A percentile compares a stretch with the other conserved stretches of the same genome.
Conservation (phyloP, 306 rosid genomes). For the Vachellia collinsii region DNA sequence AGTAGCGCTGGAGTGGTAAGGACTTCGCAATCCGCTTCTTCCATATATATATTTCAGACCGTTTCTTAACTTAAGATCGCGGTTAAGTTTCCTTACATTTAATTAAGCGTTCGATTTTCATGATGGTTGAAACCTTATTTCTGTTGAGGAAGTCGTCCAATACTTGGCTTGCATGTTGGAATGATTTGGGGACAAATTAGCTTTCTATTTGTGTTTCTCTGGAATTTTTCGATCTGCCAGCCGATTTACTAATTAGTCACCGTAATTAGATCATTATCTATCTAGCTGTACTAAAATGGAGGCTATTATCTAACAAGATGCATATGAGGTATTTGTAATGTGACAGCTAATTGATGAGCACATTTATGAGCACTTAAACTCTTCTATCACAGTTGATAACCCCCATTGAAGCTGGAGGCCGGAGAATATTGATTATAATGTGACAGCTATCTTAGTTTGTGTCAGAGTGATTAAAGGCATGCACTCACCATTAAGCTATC, state of each 20-base stretch:
- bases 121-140: not conserved
- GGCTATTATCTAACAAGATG: not conserved
- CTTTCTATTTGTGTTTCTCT: not conserved
- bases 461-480: not conserved
- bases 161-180: not conserved
- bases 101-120: not conserved
- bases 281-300: not conserved
- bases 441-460: conserved; percentile 20
- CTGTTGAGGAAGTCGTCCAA: not conserved
- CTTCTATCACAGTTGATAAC: too few relatives aligned
- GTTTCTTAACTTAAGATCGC: not conserved
- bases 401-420: not conserved
- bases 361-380: too few relatives aligned
- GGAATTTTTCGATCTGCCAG: not conserved
- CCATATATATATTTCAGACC: not conserved
- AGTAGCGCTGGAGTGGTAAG: conserved; percentile 69
- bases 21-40: not conserved
- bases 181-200: not conserved
- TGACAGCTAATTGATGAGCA: too few relatives aligned
- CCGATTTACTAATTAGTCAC: not conserved
- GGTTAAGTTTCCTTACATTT: not conserved
- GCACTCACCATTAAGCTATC: conserved; percentile 16
- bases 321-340: not conserved
- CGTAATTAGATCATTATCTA: not conserved
- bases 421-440: not conserved